Evolutionary conservation across 441 rosid genomes (phyloP).

Genomic region (Erodium chrysanthum): DNA sequence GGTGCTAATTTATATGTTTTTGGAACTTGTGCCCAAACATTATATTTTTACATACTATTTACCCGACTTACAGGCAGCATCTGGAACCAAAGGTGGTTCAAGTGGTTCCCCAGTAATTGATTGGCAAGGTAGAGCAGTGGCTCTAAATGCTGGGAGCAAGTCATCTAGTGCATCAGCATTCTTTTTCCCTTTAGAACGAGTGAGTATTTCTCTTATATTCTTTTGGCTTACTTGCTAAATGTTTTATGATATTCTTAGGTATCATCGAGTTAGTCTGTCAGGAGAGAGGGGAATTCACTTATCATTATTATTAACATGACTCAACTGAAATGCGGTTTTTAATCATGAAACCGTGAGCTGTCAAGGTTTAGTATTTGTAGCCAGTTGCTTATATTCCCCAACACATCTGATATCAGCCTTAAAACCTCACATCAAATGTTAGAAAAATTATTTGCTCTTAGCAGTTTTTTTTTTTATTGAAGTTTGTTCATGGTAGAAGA

Average conservation of each 20-base stretch:
- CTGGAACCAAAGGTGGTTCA: slow-evolving; percentile 96
- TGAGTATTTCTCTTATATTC: slow-evolving; percentile 27
- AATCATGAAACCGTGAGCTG: not conserved
- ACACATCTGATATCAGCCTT: not conserved
- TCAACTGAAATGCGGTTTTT: not conserved
- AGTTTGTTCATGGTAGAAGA: not conserved
- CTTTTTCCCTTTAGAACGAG: slow-evolving; percentile 80
- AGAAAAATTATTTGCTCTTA: not conserved
- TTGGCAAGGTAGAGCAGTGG: slow-evolving; percentile 93
- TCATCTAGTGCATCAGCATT: slow-evolving; percentile 81
- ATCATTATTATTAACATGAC: not conserved
- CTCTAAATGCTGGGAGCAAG: slow-evolving; percentile 95
- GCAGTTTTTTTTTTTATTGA: not conserved
- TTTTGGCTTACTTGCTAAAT: slow-evolving; percentile 4
- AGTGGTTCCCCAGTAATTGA: slow-evolving; percentile 98
- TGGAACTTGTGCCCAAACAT: not conserved
- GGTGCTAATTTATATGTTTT: slow-evolving; percentile 6
- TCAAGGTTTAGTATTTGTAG: not conserved
- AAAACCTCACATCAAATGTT: no score
- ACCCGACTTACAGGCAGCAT: slow-evolving; percentile 61
- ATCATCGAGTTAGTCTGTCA: not conserved
- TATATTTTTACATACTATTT: slow-evolving; percentile 9
- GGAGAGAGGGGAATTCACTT: not conserved
- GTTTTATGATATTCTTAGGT: slow-evolving; percentile 9
- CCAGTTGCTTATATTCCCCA: not conserved